Base-by-base conservation (phyloP, 768 basidiomycete genomes). In the Russula lepida region DNA sequence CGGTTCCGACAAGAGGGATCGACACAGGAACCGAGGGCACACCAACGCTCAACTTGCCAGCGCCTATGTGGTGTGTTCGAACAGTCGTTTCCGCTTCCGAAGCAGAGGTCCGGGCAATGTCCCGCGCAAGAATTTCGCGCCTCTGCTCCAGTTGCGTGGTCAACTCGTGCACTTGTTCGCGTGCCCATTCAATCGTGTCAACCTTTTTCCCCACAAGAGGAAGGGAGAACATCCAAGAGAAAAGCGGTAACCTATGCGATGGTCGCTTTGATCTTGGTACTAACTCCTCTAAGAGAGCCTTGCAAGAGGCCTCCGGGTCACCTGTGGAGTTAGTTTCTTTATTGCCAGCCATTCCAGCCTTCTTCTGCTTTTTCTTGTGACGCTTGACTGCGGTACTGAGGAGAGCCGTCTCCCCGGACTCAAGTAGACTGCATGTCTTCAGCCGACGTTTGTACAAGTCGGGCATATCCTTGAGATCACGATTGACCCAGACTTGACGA, bases 131-230 rank as follows among this genome's bases (percentile, higher is more conserved):
- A 27, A 62, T 58, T 33, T 67, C 60, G 5, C 72, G 73, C 15
- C 61, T 62, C 58, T 71, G 57, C 11, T 58, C 66, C 23, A 74
- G 66, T 25, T 55, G 63, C 8, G 35, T 47, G 30, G 60, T 67
- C 12, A 69, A 70, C 23, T 88, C 53, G 72, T 72, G 67, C 58
- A 97, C 90, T 73, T 94, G 88, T 21, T 79, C 75, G 32, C 89
- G 78, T 21, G 85, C 84, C 93, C 94, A 97, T 2, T 93, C 86
- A 69, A 98, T 93, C 3, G 89, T 83, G 74, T 98, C 97, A 17
- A 98, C 94, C 72, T 95, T 89, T 71, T 91, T 72, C 8, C 97
- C 97, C 3, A 83, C 74, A 27, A 95, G 76, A 1, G 83, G 83
- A 27, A 88, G 74, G 9, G 78, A 76, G 60, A 83, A 81, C 48